Evolutionary conservation across 2,329 filamentous ascomycete genomes (phyloP).

Genomic region (Colletotrichum aenigma): DNA sequence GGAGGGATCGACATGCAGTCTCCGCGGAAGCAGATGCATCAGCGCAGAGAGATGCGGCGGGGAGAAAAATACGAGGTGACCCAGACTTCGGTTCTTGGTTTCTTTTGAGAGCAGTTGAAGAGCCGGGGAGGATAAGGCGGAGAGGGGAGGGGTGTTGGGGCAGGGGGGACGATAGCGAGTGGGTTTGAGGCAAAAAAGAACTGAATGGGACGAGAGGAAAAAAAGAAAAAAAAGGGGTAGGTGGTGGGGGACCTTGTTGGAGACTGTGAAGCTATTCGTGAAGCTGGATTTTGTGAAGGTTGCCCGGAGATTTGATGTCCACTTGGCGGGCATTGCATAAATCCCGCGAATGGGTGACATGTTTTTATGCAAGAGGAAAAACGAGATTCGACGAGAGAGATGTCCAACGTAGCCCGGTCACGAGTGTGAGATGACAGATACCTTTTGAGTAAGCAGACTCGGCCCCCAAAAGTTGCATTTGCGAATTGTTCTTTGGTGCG

Average conservation of each 20-base stretch:
- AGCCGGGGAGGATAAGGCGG: background rate
- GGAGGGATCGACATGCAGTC: background rate
- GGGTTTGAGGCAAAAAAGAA: background rate
- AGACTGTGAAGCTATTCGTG: background rate
- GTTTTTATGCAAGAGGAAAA: background rate
- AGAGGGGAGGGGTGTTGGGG: background rate
- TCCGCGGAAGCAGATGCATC: background rate
- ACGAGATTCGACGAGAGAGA: background rate
- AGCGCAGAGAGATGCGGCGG: background rate
- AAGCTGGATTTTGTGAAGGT: background rate
- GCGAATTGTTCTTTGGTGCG: background rate
- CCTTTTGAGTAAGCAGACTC: background rate
- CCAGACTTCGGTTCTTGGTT: background rate
- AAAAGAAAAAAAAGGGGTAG: background rate
- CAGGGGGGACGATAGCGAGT: background rate
- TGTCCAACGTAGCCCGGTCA: background rate
- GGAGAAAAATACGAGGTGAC: background rate
- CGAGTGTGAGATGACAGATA: background rate
- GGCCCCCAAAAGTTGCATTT: background rate
- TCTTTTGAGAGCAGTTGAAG: background rate
- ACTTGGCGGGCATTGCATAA: background rate
- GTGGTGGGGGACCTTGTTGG: background rate
- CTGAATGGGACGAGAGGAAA: background rate
- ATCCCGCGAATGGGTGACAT: background rate
- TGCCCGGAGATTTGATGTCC: background rate